These are phyloP conservation scores for Penicillium canescens DNA, from an alignment of 495 filamentous ascomycete genomes.

Conservation along the genomic window DNA sequence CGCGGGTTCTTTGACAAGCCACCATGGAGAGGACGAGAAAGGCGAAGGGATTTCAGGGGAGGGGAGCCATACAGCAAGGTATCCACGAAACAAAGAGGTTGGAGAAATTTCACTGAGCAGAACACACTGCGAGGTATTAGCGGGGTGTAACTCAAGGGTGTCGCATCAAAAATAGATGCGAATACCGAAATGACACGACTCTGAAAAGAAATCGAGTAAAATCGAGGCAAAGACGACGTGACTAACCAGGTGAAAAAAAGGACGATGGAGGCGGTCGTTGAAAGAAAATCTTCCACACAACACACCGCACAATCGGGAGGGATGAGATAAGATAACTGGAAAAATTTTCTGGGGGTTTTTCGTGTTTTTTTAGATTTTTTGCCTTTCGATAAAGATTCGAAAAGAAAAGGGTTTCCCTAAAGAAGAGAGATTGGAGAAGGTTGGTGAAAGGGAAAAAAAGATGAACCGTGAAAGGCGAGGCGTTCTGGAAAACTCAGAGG, in stretches of 20 bases:
- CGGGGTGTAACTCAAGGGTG: neutral
- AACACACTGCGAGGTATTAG: slow-evolving; percentile 8
- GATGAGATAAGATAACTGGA: slow-evolving; percentile 35
- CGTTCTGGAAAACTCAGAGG: slow-evolving; percentile 42
- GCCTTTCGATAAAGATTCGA: slow-evolving; percentile 46
- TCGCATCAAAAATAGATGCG: neutral
- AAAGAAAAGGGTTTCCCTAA: slow-evolving; percentile 36
- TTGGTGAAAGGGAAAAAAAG: slow-evolving; percentile 35
- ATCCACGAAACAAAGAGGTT: slow-evolving; percentile 21
- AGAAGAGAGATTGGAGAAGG: slow-evolving; percentile 47
- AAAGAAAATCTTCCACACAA: slow-evolving; percentile 38
- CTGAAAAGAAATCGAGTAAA: neutral
- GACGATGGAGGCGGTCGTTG: slow-evolving; percentile 25
- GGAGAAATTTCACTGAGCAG: slow-evolving; percentile 13
- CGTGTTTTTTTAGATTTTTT: slow-evolving; percentile 45
- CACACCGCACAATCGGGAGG: slow-evolving; percentile 41
- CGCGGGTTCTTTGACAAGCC: slow-evolving; percentile 13
- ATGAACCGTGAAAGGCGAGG: slow-evolving; percentile 43
- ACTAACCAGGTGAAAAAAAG: slow-evolving; percentile 26
- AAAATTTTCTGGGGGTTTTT: slow-evolving; percentile 33
- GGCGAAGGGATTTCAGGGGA: slow-evolving; percentile 7
- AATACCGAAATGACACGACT: neutral
- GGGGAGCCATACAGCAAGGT: slow-evolving; percentile 11
- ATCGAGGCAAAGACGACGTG: slow-evolving; percentile 4
- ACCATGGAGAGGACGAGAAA: neutral